phyloP scores from a whole-genome alignment of 805 yeast genomes.

The Zygosaccharomyces lentus region DNA sequence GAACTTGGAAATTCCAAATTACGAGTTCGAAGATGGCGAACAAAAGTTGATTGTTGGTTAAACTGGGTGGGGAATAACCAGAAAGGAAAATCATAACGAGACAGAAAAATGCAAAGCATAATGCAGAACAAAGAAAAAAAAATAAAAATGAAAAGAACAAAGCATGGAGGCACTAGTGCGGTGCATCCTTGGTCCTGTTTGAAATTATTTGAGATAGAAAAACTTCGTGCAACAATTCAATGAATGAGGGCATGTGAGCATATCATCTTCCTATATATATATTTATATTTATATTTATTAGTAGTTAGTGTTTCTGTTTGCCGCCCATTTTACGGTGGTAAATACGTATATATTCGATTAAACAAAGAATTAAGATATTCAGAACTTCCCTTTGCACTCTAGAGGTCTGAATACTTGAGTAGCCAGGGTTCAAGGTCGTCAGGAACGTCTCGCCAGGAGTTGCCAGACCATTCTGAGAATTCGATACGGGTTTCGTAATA shows the following conservation, averaged over 20 bases:
- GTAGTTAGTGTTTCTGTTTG: conserved; percentile 6
- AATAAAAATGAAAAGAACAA: background rate
- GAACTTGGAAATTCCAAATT: conserved; percentile 93
- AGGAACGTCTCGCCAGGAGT: conserved; percentile 34
- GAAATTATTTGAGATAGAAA: conserved; percentile 2
- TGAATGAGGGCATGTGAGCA: conserved; percentile 18
- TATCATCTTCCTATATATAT: conserved; percentile 15
- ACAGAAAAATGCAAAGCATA: background rate
- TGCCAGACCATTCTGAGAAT: conserved; percentile 29
- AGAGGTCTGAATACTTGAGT: conserved; percentile 16
- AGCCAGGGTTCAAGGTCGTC: conserved; percentile 33
- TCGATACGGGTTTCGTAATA: conserved; percentile 15
- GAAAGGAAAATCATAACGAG: conserved; percentile 2
- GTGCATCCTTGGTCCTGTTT: conserved; percentile 1
- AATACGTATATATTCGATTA: conserved; percentile 13
- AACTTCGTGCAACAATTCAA: conserved; percentile 1
- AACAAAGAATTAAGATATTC: conserved; percentile 3
- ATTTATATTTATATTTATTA: conserved; percentile 12
- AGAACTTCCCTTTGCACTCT: conserved; percentile 2
- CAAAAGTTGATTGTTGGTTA: conserved; percentile 83
- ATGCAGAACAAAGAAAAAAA: conserved; percentile 5
- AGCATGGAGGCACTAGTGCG: background rate
- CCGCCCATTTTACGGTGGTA: conserved; percentile 4
- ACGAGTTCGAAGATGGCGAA: conserved; percentile 73
- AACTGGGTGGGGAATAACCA: conserved; percentile 12